These are phyloP conservation scores for Cryphonectria naterciae DNA, from an alignment of 2,329 filamentous ascomycete species.

Conservation along the genomic window DNA sequence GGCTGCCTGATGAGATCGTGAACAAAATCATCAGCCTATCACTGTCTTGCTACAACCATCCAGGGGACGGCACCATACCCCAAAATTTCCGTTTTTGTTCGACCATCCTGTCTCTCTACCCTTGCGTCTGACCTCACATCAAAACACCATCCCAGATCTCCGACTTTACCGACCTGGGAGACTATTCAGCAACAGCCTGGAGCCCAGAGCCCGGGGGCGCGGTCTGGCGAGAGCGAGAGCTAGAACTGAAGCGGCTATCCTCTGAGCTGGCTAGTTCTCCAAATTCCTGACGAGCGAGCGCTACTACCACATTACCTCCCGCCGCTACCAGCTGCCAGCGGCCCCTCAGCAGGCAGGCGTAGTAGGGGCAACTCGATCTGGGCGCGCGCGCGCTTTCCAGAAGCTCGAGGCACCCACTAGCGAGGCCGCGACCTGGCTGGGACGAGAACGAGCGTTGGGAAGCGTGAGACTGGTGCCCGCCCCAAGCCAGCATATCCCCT, in stretches of 20 bases:
- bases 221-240: not conserved
- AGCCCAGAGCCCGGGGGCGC: not conserved
- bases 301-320: slow-evolving; percentile 1
- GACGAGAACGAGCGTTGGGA: not conserved
- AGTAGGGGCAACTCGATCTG: not conserved
- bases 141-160: slow-evolving; percentile 6
- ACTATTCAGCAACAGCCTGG: slow-evolving; percentile 4
- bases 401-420: not conserved
- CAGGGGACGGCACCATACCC: not conserved
- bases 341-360: not conserved
- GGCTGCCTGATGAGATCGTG: slow-evolving; percentile 1
- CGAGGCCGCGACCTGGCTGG: not conserved
- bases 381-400: not conserved
- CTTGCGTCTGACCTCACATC: slow-evolving; percentile 16
- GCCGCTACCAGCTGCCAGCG: not conserved
- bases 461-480: slow-evolving; percentile 1
- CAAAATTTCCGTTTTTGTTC: slow-evolving; percentile 1
- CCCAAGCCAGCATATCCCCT: slow-evolving; percentile 16
- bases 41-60: not conserved
- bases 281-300: slow-evolving; percentile 13
- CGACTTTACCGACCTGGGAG: slow-evolving; percentile 10
- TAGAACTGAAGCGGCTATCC: not conserved
- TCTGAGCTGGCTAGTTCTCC: slow-evolving; percentile 3
- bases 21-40: not conserved
- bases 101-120: slow-evolving; percentile 5